phyloP scores from a whole-genome alignment of 2,329 filamentous ascomycete species.

The Penicillium thymicola region DNA sequence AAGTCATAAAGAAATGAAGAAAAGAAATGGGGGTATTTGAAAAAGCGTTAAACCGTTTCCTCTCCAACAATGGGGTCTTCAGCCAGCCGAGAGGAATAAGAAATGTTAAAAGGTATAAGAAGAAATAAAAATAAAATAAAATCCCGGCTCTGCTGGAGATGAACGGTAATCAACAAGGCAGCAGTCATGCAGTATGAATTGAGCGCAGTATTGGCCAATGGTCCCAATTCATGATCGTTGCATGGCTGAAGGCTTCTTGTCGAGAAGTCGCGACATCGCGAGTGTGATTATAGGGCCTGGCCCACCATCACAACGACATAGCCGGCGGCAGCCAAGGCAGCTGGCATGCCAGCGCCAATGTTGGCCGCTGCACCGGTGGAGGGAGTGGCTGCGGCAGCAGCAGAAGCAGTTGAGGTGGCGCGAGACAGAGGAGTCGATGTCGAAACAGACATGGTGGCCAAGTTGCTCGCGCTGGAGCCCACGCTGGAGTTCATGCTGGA shows the following conservation, averaged over 20 bases:
- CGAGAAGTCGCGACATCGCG: background rate
- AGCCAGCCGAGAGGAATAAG: slow-evolving; percentile 22
- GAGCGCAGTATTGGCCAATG: background rate
- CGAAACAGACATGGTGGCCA: slow-evolving; percentile 16
- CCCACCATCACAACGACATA: slow-evolving; percentile 39
- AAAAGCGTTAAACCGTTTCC: slow-evolving; percentile 24
- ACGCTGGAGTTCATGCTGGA: background rate
- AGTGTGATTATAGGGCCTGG: slow-evolving; percentile 29
- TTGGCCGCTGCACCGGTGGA: slow-evolving; percentile 20
- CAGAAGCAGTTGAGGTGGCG: slow-evolving; percentile 11
- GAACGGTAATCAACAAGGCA: slow-evolving; percentile 15
- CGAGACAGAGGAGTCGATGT: slow-evolving; percentile 22
- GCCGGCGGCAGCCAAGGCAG: slow-evolving; percentile 34
- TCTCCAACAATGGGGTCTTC: slow-evolving; percentile 20
- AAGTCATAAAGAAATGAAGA: slow-evolving; percentile 21
- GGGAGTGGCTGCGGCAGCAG: slow-evolving; percentile 14
- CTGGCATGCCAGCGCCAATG: slow-evolving; percentile 27
- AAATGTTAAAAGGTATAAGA: slow-evolving; percentile 17
- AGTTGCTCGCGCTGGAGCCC: background rate
- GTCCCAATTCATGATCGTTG: background rate
- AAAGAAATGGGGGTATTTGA: slow-evolving; percentile 32
- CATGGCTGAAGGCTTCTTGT: background rate
- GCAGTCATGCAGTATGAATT: slow-evolving; percentile 1
- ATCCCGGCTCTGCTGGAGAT: slow-evolving; percentile 24
- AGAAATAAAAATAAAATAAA: slow-evolving; percentile 17